Evolutionary conservation across 1,284 basidiomycete species (phyloP), one percentile per base, ranked within the genome.

Genomic region (Trichosporon coremiiforme): DNA sequence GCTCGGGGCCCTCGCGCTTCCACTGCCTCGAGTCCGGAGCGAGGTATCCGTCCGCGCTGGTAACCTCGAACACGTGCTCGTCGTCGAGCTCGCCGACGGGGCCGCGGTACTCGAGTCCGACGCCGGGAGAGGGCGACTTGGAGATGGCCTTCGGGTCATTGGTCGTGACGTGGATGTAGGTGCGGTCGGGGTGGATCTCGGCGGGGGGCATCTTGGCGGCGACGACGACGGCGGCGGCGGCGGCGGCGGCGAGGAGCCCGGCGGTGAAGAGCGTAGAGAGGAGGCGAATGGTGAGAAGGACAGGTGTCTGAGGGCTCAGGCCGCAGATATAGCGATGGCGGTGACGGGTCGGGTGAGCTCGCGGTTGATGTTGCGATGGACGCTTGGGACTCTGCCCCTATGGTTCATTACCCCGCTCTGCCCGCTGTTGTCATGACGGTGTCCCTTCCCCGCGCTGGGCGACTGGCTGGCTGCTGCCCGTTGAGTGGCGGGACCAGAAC

Each of bases 41-140:
- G 66, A 20, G 35, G 12, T 33, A 12, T 25, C 29, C 62, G 22
- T 64, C 71, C 13, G 66, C 50, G 25, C 38, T 45, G 35, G 73
- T 67, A 8, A 80, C 75, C 67, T 80, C 74, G 67, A 77, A 82
- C 29, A 82, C 76, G 68, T 81, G 77, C 71, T 81, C 81, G 33
- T 75, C 78, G 22, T 75, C 64, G 8, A 82, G 73, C 70, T 82
- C 81, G 25, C 81, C 81, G 0, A 82, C 76, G 3, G 75, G 79
- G 0, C 79, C 81, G 13, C 79, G 50, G 70, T 80, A 80, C 31
- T 69, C 67, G 12, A 80, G 57, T 22, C 69, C 35, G 45, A 64
- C n/a, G 53, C 53, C 33, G 47, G 25, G 62, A 31, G 65, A 53
- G n/a, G 53, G 31, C 6, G 60, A 17, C n/a, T 69, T 36, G n/a